These are phyloP conservation scores for Gremmenia infestans DNA, from an alignment of 2,329 filamentous ascomycete genomes.

Conservation along the genomic window DNA sequence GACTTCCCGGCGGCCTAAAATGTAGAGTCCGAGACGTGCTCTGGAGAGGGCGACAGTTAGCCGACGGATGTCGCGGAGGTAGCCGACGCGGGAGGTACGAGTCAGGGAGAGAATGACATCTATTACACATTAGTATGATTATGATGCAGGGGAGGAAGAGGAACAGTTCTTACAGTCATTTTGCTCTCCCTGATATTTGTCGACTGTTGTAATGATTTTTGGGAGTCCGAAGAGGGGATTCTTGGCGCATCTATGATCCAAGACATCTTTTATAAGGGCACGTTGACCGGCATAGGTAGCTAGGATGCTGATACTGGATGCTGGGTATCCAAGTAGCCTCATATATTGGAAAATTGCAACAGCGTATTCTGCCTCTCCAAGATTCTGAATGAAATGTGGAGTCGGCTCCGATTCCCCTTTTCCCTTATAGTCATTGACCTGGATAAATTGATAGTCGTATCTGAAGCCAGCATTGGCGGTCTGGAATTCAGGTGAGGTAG, in stretches of 20 bases:
- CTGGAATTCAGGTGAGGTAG: constrained; percentile 64
- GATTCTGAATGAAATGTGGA: constrained; percentile 92
- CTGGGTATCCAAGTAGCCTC: constrained; percentile 89
- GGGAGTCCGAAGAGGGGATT: constrained; percentile 86
- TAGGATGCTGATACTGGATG: constrained; percentile 68
- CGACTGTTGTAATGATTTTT: constrained; percentile 85
- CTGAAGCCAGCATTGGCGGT: constrained; percentile 86
- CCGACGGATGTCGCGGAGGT: constrained; percentile 86
- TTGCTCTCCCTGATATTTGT: constrained; percentile 98
- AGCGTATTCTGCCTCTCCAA: constrained; percentile 94
- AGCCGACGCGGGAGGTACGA: constrained; percentile 82
- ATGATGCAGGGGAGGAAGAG: neutral
- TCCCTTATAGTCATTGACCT: constrained; percentile 90
- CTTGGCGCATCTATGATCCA: constrained; percentile 75
- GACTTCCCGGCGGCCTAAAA: constrained; percentile 80
- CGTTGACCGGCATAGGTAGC: constrained; percentile 91
- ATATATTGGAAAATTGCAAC: constrained; percentile 97
- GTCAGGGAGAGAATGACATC: constrained; percentile 92
- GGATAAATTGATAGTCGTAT: constrained; percentile 94
- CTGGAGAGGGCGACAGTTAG: constrained; percentile 93
- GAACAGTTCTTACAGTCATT: constrained; percentile 76
- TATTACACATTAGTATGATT: constrained; percentile 33
- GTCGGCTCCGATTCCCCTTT: constrained; percentile 83
- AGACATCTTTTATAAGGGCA: constrained; percentile 81
- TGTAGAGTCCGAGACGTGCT: constrained; percentile 84